Percentiles rank a stretch among this genome's conserved stretches.
These are phyloP conservation scores for Vaccinium vitisidaea DNA, from an alignment of 148 eudicot species.

Conservation along the genomic window DNA sequence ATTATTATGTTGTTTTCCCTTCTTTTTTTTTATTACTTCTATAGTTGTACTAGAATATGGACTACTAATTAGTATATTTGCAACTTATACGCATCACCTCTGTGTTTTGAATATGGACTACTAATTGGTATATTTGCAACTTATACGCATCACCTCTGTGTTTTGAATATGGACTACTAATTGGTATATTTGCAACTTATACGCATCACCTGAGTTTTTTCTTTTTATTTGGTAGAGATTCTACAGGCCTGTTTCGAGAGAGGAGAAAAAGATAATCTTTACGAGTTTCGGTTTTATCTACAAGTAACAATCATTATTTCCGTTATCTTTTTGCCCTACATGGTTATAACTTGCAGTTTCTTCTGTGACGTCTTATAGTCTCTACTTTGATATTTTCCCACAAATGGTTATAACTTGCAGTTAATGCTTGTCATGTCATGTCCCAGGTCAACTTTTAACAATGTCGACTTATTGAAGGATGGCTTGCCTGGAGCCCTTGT, in stretches of 20 bases:
- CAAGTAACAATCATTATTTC: not conserved
- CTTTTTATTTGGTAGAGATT: not conserved
- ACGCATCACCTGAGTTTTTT: not conserved
- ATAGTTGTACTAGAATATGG: not conserved
- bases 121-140: not conserved
- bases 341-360: not conserved
- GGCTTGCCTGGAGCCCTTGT: slow-evolving; percentile 95
- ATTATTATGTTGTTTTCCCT: not conserved
- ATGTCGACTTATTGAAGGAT: slow-evolving; percentile 64
- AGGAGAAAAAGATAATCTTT: not conserved
- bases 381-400: not conserved
- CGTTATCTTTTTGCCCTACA: not conserved
- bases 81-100: not conserved
- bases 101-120: not conserved
- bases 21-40: not conserved
- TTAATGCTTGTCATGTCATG: slow-evolving; percentile 18
- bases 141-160: not conserved
- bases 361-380: not conserved
- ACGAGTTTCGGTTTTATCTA: not conserved
- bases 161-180: not conserved
- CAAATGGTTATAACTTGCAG: not conserved
- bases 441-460: slow-evolving; percentile 82
- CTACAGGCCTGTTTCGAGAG: not conserved
- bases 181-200: not conserved
- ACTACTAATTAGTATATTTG: not conserved